A percentile compares a stretch with the other conserved stretches of the same genome.
Conservation (phyloP, 2,329 filamentous ascomycete species). For the Aureobasidium melanogenum region DNA sequence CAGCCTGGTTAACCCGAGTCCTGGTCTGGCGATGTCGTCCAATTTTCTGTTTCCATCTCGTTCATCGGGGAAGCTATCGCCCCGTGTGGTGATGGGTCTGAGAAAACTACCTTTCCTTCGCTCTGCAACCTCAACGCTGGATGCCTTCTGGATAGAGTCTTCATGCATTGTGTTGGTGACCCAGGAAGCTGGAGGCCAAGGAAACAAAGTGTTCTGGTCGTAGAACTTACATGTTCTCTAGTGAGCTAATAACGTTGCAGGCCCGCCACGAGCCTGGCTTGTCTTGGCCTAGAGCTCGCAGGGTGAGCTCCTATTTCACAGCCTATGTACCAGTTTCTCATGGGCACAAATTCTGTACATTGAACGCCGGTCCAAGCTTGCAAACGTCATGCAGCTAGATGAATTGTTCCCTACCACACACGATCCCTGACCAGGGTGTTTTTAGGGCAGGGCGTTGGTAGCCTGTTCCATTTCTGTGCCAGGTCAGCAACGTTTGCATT, state of each 20-base stretch:
- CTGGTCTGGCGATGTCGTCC: background rate
- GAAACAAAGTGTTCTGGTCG: background rate
- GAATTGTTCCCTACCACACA: background rate
- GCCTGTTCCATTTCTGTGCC: background rate
- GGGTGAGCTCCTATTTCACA: background rate
- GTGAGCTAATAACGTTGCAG: background rate
- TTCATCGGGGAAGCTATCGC: background rate
- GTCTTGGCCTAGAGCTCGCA: background rate
- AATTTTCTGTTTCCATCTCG: background rate
- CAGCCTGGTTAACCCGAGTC: background rate
- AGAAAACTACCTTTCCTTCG: background rate
- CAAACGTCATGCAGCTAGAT: background rate
- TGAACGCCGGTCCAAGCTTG: background rate
- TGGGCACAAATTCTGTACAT: background rate
- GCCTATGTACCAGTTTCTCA: background rate
- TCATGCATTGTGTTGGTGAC: background rate
- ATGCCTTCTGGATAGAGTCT: background rate
- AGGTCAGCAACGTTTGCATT: slow-evolving; percentile 2
- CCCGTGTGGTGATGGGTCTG: background rate
- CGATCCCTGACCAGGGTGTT: background rate
- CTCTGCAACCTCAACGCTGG: background rate
- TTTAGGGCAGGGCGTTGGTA: background rate
- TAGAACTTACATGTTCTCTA: background rate
- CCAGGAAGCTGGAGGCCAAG: background rate
- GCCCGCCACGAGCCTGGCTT: background rate